Evolutionary conservation across 768 basidiomycete genomes (phyloP).

Genomic region (Chalciporus sphaerocephalus): DNA sequence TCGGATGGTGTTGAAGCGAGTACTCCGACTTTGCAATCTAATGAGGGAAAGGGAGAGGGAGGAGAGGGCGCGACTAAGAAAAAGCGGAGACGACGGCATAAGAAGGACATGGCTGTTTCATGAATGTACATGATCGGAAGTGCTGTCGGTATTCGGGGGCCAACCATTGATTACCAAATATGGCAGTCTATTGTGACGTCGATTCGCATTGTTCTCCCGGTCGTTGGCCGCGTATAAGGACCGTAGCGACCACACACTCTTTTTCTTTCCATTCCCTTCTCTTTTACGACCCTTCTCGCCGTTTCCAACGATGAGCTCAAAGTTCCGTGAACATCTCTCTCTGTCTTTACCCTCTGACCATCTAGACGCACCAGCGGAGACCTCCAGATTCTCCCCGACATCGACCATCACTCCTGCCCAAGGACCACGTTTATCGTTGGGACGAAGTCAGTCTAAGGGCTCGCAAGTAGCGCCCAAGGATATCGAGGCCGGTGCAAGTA

Average conservation of each 20-base stretch:
- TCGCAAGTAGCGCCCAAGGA: constrained; percentile 18
- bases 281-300: background rate
- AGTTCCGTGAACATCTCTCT: constrained; percentile 31
- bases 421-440: constrained; percentile 28
- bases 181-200: constrained; percentile 15
- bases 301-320: constrained; percentile 22
- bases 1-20: constrained; percentile 7
- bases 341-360: constrained; percentile 11
- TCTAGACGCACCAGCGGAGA: constrained; percentile 22
- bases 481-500: constrained; percentile 22
- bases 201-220: constrained; percentile 21
- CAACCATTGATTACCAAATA: constrained; percentile 13
- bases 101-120: constrained; percentile 21
- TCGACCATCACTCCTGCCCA: constrained; percentile 33
- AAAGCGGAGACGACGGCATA: constrained; percentile 42
- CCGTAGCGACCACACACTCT: constrained; percentile 8
- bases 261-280: constrained; percentile 4
- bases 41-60: constrained; percentile 6
- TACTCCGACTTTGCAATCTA: constrained; percentile 7
- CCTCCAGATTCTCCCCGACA: constrained; percentile 44
- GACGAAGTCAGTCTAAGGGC: constrained; percentile 10
- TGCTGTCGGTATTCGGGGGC: background rate
- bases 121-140: background rate
- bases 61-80: constrained; percentile 24
- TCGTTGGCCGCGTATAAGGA: no score